Percentiles rank a stretch among this genome's conserved stretches.
These are phyloP conservation scores for Dorcoceras hygrometricum DNA, from an alignment of 257 asterid genomes.

Conservation along the genomic window DNA sequence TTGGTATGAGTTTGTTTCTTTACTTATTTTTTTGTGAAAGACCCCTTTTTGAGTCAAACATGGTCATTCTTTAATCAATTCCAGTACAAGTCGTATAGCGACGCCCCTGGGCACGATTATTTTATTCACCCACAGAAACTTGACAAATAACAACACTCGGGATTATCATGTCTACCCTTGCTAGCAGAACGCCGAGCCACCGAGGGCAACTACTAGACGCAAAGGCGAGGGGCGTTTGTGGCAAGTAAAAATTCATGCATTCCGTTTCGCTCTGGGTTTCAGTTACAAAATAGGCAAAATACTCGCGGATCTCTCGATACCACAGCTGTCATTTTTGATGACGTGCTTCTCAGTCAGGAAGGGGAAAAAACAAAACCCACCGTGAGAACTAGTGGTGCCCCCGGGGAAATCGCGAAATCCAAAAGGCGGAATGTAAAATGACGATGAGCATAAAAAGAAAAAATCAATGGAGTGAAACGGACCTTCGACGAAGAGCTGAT, in stretches of 20 bases:
- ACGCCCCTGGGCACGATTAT: neutral
- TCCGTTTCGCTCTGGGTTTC: neutral
- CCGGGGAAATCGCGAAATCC: constrained; percentile 14
- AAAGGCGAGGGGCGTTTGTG: neutral
- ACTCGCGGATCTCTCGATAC: constrained; percentile 9
- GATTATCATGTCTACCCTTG: constrained; percentile 1
- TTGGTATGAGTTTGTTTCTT: too few relatives aligned
- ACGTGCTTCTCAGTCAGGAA: neutral
- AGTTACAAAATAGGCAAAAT: neutral
- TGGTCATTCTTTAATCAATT: too few relatives aligned
- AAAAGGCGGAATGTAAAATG: neutral
- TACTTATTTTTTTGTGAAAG: too few relatives aligned
- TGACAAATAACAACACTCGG: constrained; percentile 6
- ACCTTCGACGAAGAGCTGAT: constrained; percentile 27
- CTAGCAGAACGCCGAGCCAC: neutral
- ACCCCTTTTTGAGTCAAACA: too few relatives aligned
- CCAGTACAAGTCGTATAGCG: too few relatives aligned
- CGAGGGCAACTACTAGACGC: neutral
- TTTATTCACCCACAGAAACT: neutral
- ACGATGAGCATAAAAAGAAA: neutral
- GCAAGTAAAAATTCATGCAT: neutral
- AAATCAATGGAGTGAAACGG: neutral
- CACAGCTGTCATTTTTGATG: constrained; percentile 4
- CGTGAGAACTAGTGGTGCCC: neutral
- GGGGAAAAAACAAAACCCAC: neutral